These are phyloP conservation scores for Fusarium illudens DNA, from an alignment of 2,329 filamentous ascomycete species.

Conservation along the genomic window DNA sequence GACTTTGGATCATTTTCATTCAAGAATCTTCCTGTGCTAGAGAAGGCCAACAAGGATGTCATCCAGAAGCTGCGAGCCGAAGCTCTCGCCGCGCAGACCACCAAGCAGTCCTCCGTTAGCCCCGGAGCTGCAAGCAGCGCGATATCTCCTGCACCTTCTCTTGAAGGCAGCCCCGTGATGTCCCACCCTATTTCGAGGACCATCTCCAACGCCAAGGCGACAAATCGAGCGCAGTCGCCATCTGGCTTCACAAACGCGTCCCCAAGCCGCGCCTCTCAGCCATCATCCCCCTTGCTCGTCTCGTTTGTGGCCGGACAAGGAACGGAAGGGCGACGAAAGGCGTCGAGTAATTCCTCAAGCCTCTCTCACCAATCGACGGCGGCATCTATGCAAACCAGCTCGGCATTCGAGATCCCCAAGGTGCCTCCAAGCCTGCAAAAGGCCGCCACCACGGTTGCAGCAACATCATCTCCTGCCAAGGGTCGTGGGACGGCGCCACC, in stretches of 20 bases:
- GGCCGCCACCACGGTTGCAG: constrained; percentile 62
- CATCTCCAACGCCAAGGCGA: constrained; percentile 81
- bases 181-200: constrained; percentile 83
- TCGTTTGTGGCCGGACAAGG: constrained; percentile 90
- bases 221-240: constrained; percentile 84
- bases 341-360: constrained; percentile 86
- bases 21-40: constrained; percentile 95
- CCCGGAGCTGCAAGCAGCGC: constrained; percentile 53
- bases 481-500: constrained; percentile 60
- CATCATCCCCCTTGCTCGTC: constrained; percentile 81
- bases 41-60: constrained; percentile 98
- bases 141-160: constrained; percentile 70
- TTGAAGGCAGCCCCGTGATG: constrained; percentile 87
- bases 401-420: constrained; percentile 76
- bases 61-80: constrained; percentile 95
- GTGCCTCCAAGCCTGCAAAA: constrained; percentile 68
- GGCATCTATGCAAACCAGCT: constrained; percentile 72
- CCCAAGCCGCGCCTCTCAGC: constrained; percentile 79
- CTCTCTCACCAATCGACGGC: constrained; percentile 76
- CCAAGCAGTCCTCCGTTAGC: constrained; percentile 59
- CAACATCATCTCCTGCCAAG: constrained; percentile 63
- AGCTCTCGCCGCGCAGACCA: constrained; percentile 75
- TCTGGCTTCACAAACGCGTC: constrained; percentile 85
- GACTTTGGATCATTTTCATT: constrained; percentile 97
- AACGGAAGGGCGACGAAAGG: constrained; percentile 82